Conservation (phyloP, 805 yeast species). For the baker's yeast (Saccharomyces cerevisiae) region DNA sequence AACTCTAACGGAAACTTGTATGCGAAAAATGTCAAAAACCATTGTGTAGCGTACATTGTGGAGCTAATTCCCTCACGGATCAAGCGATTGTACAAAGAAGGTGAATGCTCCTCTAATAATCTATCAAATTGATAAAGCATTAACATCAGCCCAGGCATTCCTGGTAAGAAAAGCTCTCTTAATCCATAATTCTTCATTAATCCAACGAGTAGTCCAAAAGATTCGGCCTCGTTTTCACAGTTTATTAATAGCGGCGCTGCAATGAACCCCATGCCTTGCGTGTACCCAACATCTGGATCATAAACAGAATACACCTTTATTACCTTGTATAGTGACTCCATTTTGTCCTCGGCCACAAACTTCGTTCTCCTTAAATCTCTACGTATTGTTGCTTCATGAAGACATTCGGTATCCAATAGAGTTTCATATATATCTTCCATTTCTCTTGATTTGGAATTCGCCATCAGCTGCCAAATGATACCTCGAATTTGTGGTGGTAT, state of each 20-base stretch:
- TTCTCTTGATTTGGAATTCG: conserved; percentile 62
- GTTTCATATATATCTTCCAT: conserved; percentile 28
- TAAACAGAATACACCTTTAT: conserved; percentile 76
- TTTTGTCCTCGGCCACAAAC: conserved; percentile 57
- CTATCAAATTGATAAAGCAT: conserved; percentile 86
- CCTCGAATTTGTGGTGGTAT: conserved; percentile 83
- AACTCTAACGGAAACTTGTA: conserved; percentile 88
- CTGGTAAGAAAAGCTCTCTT: conserved; percentile 70
- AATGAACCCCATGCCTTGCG: conserved; percentile 96
- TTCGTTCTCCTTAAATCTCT: conserved; percentile 83
- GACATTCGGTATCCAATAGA: conserved; percentile 46
- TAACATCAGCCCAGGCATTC: conserved; percentile 88
- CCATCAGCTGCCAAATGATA: conserved; percentile 83
- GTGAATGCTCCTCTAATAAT: conserved; percentile 66
- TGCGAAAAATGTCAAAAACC: conserved; percentile 93
- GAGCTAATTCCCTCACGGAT: conserved; percentile 80
- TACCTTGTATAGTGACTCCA: conserved; percentile 60
- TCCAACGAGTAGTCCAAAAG: conserved; percentile 71
- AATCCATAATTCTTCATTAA: conserved; percentile 82
- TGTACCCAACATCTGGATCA: conserved; percentile 92
- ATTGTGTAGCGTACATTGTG: conserved; percentile 95
- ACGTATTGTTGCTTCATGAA: conserved; percentile 66
- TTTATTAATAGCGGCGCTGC: conserved; percentile 78
- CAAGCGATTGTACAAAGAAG: conserved; percentile 66
- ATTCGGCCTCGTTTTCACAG: conserved; percentile 60